Conservation (phyloP, 208 protist genomes). For the Trypanosoma melophagium region DNA sequence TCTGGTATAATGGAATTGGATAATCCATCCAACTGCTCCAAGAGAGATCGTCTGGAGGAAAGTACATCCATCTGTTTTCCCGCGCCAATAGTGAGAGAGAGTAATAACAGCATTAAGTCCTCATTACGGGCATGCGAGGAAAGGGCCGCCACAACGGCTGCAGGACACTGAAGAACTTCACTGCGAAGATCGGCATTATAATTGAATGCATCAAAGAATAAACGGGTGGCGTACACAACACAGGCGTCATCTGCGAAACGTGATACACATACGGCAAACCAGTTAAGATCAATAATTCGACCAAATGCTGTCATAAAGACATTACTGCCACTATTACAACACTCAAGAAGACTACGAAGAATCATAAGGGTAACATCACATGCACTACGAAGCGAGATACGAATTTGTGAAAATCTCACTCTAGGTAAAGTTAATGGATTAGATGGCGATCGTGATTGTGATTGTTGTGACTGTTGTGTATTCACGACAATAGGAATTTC, state of each 20-base stretch:
- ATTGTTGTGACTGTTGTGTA: no score
- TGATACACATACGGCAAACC: slow-evolving; percentile 61
- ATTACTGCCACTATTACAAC: slow-evolving; percentile 29
- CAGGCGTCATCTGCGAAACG: slow-evolving; percentile 66
- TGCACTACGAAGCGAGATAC: slow-evolving; percentile 32
- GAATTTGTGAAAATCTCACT: slow-evolving; percentile 36
- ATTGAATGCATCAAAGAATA: slow-evolving; percentile 71
- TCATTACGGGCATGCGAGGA: slow-evolving; percentile 58
- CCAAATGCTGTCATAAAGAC: slow-evolving; percentile 48
- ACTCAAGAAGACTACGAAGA: slow-evolving; percentile 63
- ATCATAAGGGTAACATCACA: slow-evolving; percentile 51
- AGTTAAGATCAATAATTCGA: slow-evolving; percentile 55
- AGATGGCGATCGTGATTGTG: background rate
- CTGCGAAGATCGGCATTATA: slow-evolving; percentile 47
- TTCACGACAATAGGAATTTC: background rate
- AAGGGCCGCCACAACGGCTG: slow-evolving; percentile 61
- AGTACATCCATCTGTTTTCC: slow-evolving; percentile 55
- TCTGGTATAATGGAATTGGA: slow-evolving; percentile 37
- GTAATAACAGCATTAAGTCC: slow-evolving; percentile 69
- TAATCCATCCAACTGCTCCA: slow-evolving; percentile 62
- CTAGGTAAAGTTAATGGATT: slow-evolving; percentile 43
- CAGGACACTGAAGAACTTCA: slow-evolving; percentile 52
- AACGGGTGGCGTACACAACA: slow-evolving; percentile 69
- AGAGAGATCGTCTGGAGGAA: slow-evolving; percentile 50
- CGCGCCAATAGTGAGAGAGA: slow-evolving; percentile 57